phyloP scores from a whole-genome alignment of 495 filamentous ascomycete genomes.

The Aspergillus baeticus region DNA sequence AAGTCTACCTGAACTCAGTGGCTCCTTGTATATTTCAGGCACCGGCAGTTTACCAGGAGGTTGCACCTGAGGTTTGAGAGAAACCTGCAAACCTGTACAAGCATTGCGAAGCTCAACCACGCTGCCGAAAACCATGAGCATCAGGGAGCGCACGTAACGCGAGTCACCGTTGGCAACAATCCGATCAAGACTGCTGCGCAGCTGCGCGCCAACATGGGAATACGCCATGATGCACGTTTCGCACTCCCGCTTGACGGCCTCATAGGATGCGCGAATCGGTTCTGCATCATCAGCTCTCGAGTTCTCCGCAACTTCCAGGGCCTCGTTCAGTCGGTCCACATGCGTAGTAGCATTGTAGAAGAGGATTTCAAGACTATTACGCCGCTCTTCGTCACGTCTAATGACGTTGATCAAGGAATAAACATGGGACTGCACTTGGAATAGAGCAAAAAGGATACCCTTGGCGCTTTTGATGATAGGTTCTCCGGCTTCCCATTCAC shows the following conservation, averaged over 20 bases:
- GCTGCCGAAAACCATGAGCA: slow-evolving; percentile 79
- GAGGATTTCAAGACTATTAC: slow-evolving; percentile 72
- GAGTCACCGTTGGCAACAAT: slow-evolving; percentile 74
- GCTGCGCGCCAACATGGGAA: slow-evolving; percentile 66
- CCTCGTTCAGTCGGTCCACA: slow-evolving; percentile 71
- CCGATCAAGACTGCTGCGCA: slow-evolving; percentile 66
- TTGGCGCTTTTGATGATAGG: slow-evolving; percentile 77
- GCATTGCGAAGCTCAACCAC: slow-evolving; percentile 70
- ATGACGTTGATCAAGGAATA: slow-evolving; percentile 69
- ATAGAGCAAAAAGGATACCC: slow-evolving; percentile 82
- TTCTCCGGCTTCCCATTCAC: slow-evolving; percentile 56
- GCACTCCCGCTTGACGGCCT: slow-evolving; percentile 62
- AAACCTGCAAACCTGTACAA: slow-evolving; percentile 41
- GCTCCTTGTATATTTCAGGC: slow-evolving; percentile 25
- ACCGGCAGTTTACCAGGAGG: slow-evolving; percentile 26
- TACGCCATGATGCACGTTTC: slow-evolving; percentile 75
- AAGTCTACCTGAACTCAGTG: slow-evolving; percentile 24
- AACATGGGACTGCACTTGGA: slow-evolving; percentile 75
- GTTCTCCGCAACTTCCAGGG: slow-evolving; percentile 64
- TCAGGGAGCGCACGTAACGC: slow-evolving; percentile 74
- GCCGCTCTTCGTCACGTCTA: slow-evolving; percentile 62
- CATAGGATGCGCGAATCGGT: slow-evolving; percentile 43
- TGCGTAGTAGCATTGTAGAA: slow-evolving; percentile 75
- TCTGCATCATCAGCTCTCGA: slow-evolving; percentile 36
- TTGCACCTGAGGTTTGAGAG: slow-evolving; percentile 23